These are phyloP conservation scores for Hypericum androsaemum DNA, from an alignment of 345 rosid genomes.

Conservation along the genomic window DNA sequence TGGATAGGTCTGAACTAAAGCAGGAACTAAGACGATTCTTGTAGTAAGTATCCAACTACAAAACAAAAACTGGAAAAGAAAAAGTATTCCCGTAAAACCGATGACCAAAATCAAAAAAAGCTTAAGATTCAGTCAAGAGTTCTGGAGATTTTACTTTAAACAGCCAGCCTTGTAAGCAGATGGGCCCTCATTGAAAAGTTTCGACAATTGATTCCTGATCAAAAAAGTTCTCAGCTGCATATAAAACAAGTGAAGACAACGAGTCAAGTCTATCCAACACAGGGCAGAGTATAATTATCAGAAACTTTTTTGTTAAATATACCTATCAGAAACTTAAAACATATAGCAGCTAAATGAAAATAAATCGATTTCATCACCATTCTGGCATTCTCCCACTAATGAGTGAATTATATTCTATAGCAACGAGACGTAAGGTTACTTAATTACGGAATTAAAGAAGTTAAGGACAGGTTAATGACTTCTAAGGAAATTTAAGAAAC, in stretches of 20 bases:
- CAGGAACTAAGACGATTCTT: constrained; percentile 1
- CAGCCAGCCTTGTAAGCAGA: constrained; percentile 73
- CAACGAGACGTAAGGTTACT: no score
- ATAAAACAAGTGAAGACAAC: not conserved
- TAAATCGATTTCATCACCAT: no score
- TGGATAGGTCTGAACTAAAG: no score
- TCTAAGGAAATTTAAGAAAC: no score
- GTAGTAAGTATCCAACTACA: not conserved
- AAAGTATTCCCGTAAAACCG: not conserved
- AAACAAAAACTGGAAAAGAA: not conserved
- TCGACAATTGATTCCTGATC: constrained; percentile 84
- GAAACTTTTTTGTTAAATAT: no score
- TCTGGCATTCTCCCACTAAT: no score
- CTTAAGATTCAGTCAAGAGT: not conserved
- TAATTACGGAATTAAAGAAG: no score
- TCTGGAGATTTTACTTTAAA: constrained; percentile 33
- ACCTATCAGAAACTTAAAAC: no score
- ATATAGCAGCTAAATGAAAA: no score
- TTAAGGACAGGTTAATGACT: no score
- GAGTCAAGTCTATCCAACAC: constrained; percentile 1
- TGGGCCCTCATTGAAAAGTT: constrained; percentile 82
- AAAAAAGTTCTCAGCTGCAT: constrained; percentile 83
- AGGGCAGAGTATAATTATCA: no score
- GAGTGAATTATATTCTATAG: no score
- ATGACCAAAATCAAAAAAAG: not conserved